A percentile compares a stretch with the other conserved stretches of the same genome.
phyloP scores from a whole-genome alignment of 1,284 basidiomycete genomes.

The Puccinia polysora region DNA sequence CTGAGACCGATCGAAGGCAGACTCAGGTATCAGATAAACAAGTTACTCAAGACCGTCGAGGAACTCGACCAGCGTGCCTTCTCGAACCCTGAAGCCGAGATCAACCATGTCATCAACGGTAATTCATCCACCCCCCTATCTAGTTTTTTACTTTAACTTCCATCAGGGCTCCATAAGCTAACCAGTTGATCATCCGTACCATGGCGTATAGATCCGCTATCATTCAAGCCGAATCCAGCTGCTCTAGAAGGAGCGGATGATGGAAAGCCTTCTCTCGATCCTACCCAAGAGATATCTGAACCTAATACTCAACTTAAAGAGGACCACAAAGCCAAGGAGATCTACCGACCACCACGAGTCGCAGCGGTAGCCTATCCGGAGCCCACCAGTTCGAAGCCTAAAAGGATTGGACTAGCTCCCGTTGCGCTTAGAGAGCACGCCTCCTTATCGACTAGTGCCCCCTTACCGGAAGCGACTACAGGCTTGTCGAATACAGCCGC shows the following conservation, averaged over 20 bases:
- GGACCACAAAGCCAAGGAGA: constrained; percentile 46
- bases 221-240: constrained; percentile 79
- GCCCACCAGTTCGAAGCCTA: constrained; percentile 51
- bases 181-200: background rate
- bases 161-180: background rate
- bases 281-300: background rate
- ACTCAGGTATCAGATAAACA: constrained; percentile 92
- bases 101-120: constrained; percentile 65
- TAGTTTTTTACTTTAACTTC: background rate
- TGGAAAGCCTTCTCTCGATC: background rate
- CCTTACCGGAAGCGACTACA: constrained; percentile 25
- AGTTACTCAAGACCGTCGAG: constrained; percentile 69
- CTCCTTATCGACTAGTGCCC: background rate
- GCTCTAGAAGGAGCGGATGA: constrained; percentile 44
- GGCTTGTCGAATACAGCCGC: constrained; percentile 16
- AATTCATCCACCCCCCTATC: constrained; percentile 47
- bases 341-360: constrained; percentile 86
- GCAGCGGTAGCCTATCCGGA: constrained; percentile 88
- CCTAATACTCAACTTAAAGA: background rate
- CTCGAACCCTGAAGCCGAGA: constrained; percentile 55
- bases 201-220: constrained; percentile 67
- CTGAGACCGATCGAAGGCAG: constrained; percentile 66
- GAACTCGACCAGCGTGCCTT: constrained; percentile 56
- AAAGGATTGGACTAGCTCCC: constrained; percentile 52
- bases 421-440: constrained; percentile 58